Percentiles rank a stretch among this genome's conserved stretches.
Conservation (phyloP, 176 grass and related monocot species). For the Zizania latifolia region DNA sequence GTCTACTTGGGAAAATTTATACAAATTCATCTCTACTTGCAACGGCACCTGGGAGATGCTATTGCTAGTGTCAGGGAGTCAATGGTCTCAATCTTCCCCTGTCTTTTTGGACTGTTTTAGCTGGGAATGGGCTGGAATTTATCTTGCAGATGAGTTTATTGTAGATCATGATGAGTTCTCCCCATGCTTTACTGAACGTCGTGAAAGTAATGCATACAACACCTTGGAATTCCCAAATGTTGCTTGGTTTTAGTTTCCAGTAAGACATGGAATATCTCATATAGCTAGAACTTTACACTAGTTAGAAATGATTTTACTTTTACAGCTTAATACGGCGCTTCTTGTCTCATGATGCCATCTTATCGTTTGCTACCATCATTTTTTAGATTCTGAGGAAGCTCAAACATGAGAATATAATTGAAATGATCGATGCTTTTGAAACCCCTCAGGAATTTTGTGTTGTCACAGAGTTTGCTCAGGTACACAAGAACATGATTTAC, state of each 20-base stretch:
- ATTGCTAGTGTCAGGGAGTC: neutral
- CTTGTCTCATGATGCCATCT: constrained; percentile 9
- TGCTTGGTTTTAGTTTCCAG: neutral
- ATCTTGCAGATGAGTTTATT: neutral
- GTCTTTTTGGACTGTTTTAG: neutral
- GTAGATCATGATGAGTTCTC: neutral
- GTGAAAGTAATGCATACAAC: neutral
- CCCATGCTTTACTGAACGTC: neutral
- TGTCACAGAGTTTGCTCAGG: constrained; percentile 97
- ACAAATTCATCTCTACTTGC: neutral
- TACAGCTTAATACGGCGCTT: neutral
- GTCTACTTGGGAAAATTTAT: neutral
- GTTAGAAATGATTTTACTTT: neutral
- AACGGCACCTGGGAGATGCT: neutral
- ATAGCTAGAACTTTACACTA: neutral
- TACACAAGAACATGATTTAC: constrained; percentile 21
- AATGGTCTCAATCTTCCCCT: neutral
- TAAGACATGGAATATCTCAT: neutral
- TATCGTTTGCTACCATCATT: neutral
- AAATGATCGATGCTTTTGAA: constrained; percentile 95
- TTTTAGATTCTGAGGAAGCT: constrained; percentile 84
- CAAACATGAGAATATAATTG: constrained; percentile 95
- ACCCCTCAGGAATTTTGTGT: constrained; percentile 97
- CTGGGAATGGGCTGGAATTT: neutral
- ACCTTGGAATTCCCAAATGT: neutral